phyloP scores from a whole-genome alignment of 2,329 filamentous ascomycete species.

The Polytolypa hystricis region DNA sequence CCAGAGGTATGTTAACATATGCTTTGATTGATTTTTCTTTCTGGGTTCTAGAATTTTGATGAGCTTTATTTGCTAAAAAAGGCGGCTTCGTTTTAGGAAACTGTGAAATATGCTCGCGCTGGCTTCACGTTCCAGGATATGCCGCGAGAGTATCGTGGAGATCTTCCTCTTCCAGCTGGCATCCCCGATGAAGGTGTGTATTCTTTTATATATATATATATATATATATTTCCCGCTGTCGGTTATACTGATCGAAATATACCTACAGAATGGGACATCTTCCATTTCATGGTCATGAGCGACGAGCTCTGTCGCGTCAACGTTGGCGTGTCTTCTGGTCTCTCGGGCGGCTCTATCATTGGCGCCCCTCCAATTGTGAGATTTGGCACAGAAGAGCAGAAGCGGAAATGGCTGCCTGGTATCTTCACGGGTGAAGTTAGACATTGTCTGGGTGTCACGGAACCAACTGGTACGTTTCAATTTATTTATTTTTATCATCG shows the following conservation, averaged over 20 bases:
- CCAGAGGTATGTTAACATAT: no score
- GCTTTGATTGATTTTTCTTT: no score
- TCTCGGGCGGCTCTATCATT: background rate
- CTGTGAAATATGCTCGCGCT: no score
- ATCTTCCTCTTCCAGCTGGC: background rate
- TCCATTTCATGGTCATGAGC: constrained; percentile 4
- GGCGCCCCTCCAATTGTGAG: constrained; percentile 2
- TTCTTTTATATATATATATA: background rate
- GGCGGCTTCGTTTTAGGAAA: no score
- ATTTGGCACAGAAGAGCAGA: constrained; percentile 1
- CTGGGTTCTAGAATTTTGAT: no score
- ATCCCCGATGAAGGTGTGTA: background rate
- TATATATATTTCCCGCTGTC: background rate
- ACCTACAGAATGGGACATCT: constrained; percentile 4
- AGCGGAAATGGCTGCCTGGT: constrained; percentile 3
- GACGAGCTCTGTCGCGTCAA: constrained; percentile 3
- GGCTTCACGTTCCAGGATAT: no score
- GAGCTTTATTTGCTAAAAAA: no score
- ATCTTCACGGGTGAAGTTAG: constrained; percentile 2
- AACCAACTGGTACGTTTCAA: constrained; percentile 2
- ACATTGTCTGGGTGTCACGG: constrained; percentile 3
- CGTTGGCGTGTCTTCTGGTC: background rate
- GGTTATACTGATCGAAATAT: no score
- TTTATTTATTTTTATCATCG: no score
- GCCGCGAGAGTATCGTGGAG: no score